phyloP scores from a whole-genome alignment of 371 early-diverging fungal species.

The Mucor racemosus region DNA sequence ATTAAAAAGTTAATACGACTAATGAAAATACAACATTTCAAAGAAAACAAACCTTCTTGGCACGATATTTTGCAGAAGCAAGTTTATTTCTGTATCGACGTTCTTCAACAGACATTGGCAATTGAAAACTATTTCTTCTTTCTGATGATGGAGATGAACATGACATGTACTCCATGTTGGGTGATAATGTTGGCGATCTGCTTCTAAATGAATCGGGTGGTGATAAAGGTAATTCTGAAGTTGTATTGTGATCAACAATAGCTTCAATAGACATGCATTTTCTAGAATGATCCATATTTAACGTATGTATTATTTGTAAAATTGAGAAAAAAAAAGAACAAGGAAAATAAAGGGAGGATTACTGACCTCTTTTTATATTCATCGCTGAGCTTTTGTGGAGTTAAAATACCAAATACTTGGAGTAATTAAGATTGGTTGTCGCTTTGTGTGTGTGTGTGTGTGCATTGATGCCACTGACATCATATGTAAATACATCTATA shows the following conservation, averaged over 20 bases:
- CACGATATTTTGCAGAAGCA: slow-evolving; percentile 35
- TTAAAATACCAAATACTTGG: slow-evolving; percentile 2
- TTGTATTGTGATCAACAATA: slow-evolving; percentile 28
- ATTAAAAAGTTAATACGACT: background rate
- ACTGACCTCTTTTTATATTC: background rate
- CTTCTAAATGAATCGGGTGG: slow-evolving; percentile 34
- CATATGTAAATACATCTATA: background rate
- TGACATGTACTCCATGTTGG: slow-evolving; percentile 13
- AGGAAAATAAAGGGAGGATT: slow-evolving; percentile 10
- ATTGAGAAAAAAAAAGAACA: background rate
- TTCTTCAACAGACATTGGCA: slow-evolving; percentile 31
- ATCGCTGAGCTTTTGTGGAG: background rate
- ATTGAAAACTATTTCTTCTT: slow-evolving; percentile 21
- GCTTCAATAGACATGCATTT: slow-evolving; percentile 40
- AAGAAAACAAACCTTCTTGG: slow-evolving; percentile 24
- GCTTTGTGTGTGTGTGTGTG: background rate
- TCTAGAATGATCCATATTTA: slow-evolving; percentile 31
- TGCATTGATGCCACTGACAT: slow-evolving; percentile 15
- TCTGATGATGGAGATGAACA: background rate
- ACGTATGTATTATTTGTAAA: background rate
- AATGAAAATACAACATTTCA: background rate
- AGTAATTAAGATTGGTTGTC: background rate
- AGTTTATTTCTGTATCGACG: slow-evolving; percentile 28
- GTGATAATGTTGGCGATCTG: slow-evolving; percentile 25
- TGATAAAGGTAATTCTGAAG: slow-evolving; percentile 27